Percentiles rank a stretch among this genome's conserved stretches.
Evolutionary conservation across 139 green algal species (phyloP).

Genomic region (Chlorella sp.): DNA sequence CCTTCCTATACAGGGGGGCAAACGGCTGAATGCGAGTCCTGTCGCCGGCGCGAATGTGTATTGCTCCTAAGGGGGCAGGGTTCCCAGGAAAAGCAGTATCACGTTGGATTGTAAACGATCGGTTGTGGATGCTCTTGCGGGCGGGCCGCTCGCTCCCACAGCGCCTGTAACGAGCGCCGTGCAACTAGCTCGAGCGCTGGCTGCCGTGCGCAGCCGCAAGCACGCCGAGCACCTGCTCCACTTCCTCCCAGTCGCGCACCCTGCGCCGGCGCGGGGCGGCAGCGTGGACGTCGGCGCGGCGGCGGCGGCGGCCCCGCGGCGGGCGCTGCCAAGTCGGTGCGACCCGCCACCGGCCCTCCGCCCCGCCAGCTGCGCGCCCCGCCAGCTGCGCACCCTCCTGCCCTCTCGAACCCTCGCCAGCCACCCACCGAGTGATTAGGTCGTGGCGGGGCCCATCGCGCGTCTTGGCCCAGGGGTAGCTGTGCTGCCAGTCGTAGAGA

Average conservation of each 20-base stretch:
- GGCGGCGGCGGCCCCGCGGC: not conserved
- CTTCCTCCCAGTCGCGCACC: slow-evolving; percentile 40
- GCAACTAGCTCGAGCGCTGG: too few relatives aligned
- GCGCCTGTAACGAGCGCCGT: too few relatives aligned
- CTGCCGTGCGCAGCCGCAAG: slow-evolving; percentile 14
- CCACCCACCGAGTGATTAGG: slow-evolving; percentile 30
- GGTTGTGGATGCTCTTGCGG: too few relatives aligned
- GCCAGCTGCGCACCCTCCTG: not conserved
- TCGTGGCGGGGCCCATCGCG: slow-evolving; percentile 30
- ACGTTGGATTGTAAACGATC: too few relatives aligned
- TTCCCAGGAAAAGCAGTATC: too few relatives aligned
- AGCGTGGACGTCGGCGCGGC: not conserved
- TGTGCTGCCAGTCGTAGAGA: slow-evolving; percentile 87
- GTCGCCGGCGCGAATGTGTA: too few relatives aligned
- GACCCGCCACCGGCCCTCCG: not conserved
- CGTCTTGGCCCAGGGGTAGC: slow-evolving; percentile 92
- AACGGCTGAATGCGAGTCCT: too few relatives aligned
- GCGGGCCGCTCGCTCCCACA: too few relatives aligned
- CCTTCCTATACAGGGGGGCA: too few relatives aligned
- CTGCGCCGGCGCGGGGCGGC: not conserved
- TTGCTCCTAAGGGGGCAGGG: too few relatives aligned
- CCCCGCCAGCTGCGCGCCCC: not conserved
- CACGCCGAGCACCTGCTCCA: slow-evolving; percentile 37
- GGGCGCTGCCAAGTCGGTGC: not conserved
- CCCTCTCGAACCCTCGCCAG: not conserved